phyloP scores from a whole-genome alignment of 345 rosid species.

The Dovyalis caffra region DNA sequence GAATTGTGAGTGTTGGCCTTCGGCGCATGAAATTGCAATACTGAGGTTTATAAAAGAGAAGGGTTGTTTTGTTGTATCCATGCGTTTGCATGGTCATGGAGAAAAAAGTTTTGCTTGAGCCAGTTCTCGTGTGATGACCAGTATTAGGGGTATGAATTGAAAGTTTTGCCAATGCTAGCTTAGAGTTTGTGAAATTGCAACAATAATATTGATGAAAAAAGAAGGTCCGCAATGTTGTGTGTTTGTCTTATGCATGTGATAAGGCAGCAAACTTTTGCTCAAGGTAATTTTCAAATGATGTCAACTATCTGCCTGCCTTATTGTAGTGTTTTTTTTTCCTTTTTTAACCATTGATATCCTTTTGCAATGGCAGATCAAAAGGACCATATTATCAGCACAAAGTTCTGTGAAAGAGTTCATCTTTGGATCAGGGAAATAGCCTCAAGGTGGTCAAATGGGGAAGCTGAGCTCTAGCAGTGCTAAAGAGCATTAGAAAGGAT shows the following conservation, averaged over 20 bases:
- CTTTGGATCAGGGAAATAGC: constrained; percentile 49
- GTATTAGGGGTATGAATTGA: too few species aligned
- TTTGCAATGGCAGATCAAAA: constrained; percentile 56
- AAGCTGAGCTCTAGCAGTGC: constrained; percentile 21
- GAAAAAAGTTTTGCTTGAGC: too few species aligned
- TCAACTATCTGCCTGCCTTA: background rate
- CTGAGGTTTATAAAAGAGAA: too few species aligned
- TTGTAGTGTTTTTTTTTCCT: background rate
- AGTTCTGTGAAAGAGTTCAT: constrained; percentile 54
- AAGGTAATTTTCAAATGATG: background rate
- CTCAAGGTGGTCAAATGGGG: constrained; percentile 20
- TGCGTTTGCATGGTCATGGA: too few species aligned
- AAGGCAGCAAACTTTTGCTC: background rate
- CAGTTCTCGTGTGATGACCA: too few species aligned
- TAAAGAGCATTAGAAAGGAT: constrained; percentile 11
- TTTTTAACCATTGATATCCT: background rate
- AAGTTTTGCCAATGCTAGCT: too few species aligned
- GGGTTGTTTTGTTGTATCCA: too few species aligned
- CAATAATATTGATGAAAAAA: too few species aligned
- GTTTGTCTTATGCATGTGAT: background rate
- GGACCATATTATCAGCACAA: constrained; percentile 54
- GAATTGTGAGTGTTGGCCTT: background rate
- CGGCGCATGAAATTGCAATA: too few species aligned
- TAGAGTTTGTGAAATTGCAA: too few species aligned
- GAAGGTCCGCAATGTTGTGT: background rate